Evolutionary conservation across 768 basidiomycete species (phyloP), one percentile per base, ranked within the genome.

Genomic region (Serpula lacrymans): DNA sequence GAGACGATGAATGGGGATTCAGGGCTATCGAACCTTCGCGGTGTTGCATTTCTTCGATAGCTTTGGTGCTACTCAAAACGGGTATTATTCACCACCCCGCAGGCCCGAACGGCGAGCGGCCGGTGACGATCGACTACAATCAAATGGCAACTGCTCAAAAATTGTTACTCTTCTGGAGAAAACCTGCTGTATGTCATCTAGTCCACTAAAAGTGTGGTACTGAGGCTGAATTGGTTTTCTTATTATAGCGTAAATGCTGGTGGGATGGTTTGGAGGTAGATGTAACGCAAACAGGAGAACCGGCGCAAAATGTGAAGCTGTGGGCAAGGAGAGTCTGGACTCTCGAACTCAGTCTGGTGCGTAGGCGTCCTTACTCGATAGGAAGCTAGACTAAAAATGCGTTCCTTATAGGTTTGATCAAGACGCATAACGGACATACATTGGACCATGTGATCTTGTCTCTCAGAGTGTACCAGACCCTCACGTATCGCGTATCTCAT

Each of bases 271-370:
- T 93, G 27, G 92, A 95, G 49, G 81, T 95, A 14, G 88, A 96
- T 39, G 58, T 97, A 30, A 79, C 85, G 6, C 70, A 74, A 4
- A 59, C 69, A 1, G 79, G 69, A 4, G 73, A 72, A 26, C 64
- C 77, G 37, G 55, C 74, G 7, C 69, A 75, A 52, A 67, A 63
- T 8, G 77, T 94, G 51, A 97, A 97, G 65, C 74, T 99, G 33
- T 98, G 96, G 95, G 93, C 95, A 14, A 78, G 96, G 43, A 72
- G 96, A 43, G 96, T 99, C 12, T 99, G 96, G 96, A 99, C 96
- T 8, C 72, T 99, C 42, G 96, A 99, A 69, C 74, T 98, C 43
- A 93, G 90, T 62, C 68, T 98, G 73, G 93, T 97, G 46, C 35
- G 71, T 65, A 43, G n/a, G n/a, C n/a, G 69, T 64, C 14, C 32